Conservation (phyloP, 768 basidiomycete species). For the Hygrocybe punicea region DNA sequence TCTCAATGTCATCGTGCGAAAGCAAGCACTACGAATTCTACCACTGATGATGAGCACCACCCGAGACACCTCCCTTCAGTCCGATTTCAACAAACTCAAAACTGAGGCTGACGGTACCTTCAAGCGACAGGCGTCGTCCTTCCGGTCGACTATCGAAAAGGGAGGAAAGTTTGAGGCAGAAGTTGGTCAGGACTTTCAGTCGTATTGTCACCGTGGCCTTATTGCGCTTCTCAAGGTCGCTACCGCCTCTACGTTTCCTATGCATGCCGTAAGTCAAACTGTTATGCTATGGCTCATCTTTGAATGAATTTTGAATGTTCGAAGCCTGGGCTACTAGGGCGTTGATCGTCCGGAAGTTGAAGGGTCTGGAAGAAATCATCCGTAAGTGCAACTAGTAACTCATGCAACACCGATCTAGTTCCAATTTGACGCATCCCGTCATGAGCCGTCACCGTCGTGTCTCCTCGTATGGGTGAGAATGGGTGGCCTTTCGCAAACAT, state of each 20-base stretch:
- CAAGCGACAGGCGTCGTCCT: slow-evolving; percentile 51
- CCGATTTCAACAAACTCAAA: slow-evolving; percentile 53
- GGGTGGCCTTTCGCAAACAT: slow-evolving; percentile 86
- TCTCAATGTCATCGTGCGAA: too few species aligned
- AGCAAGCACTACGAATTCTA: too few species aligned
- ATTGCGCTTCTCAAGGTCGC: slow-evolving; percentile 50
- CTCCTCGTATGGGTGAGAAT: slow-evolving; percentile 75
- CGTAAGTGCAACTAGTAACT: slow-evolving; percentile 43
- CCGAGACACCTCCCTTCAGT: slow-evolving; percentile 35
- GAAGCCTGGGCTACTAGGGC: slow-evolving; percentile 92
- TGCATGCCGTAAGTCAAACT: slow-evolving; percentile 64
- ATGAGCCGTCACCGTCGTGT: slow-evolving; percentile 74
- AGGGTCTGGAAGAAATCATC: slow-evolving; percentile 84
- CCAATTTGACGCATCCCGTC: slow-evolving; percentile 1
- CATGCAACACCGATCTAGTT: background rate
- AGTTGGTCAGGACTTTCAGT: slow-evolving; percentile 48
- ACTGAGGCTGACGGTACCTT: slow-evolving; percentile 49
- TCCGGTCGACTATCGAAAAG: slow-evolving; percentile 53
- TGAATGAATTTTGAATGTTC: background rate
- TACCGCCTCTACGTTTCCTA: slow-evolving; percentile 91
- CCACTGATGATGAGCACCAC: slow-evolving; percentile 19
- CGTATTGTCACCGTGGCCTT: background rate
- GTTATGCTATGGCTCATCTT: background rate
- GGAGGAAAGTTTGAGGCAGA: slow-evolving; percentile 70
- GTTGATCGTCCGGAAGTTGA: slow-evolving; percentile 84